Evolutionary conservation across 371 early-diverging fungal species (phyloP).

Genomic region (Apophysomyces variabilis): DNA sequence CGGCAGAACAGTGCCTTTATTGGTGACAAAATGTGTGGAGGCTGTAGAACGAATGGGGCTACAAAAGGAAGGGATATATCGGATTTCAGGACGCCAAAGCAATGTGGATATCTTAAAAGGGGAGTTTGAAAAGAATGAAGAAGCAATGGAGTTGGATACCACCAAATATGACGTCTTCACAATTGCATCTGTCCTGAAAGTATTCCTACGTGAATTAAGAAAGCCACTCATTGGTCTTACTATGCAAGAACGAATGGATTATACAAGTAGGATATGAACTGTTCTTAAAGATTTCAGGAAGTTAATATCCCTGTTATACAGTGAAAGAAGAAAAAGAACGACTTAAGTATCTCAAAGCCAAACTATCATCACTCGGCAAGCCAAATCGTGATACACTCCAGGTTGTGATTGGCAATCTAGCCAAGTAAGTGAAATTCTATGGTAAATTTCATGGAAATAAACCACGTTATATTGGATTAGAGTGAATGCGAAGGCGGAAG

Average conservation of each 20-base stretch:
- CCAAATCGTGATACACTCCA: conserved; percentile 56
- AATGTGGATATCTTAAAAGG: conserved; percentile 57
- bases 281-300: not conserved
- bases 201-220: conserved; percentile 67
- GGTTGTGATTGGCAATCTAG: conserved; percentile 52
- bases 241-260: conserved; percentile 57
- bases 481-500: conserved; percentile 43
- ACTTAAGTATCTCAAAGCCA: conserved; percentile 24
- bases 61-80: conserved; percentile 72
- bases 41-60: conserved; percentile 67
- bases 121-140: conserved; percentile 60
- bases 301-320: not conserved
- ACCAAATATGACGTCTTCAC: conserved; percentile 58
- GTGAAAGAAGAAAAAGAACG: conserved; percentile 29
- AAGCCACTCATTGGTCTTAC: conserved; percentile 62
- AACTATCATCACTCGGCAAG: conserved; percentile 41
- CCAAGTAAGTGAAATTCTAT: conserved; percentile 42
- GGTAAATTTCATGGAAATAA: not conserved
- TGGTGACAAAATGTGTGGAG: conserved; percentile 58
- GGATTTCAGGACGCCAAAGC: conserved; percentile 70
- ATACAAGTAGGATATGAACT: conserved; percentile 51
- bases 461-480: conserved; percentile 23
- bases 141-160: conserved; percentile 45
- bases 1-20: conserved; percentile 52
- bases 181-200: conserved; percentile 66